Percentiles rank a stretch among this genome's conserved stretches.
Conservation (phyloP, 331 rosid species). For the Cydonia oblonga region DNA sequence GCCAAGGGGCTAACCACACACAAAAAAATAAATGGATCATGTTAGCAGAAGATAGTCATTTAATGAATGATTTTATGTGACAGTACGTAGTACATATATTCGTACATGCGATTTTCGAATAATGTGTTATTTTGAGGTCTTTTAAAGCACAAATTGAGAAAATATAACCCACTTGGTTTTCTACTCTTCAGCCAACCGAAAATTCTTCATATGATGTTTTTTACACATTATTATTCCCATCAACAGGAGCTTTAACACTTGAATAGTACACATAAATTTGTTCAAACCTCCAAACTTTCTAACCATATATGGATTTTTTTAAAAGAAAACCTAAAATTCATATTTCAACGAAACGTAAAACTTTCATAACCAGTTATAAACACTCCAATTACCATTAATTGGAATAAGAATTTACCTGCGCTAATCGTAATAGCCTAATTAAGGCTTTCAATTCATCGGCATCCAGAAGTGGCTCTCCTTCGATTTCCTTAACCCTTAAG, state of each 20-base stretch:
- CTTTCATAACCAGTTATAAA: too few relatives aligned
- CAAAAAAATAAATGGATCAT: not conserved
- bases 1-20: slow-evolving; percentile 78
- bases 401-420: slow-evolving; percentile 47
- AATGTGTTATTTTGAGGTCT: not conserved
- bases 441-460: slow-evolving; percentile 76
- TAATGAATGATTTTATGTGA: not conserved
- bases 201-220: not conserved
- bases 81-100: not conserved
- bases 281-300: not conserved
- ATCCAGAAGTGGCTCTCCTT: slow-evolving; percentile 82
- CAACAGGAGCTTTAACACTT: too few relatives aligned
- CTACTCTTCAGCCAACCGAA: too few relatives aligned
- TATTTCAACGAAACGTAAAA: too few relatives aligned
- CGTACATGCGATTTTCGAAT: not conserved
- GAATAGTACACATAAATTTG: too few relatives aligned
- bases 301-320: not conserved
- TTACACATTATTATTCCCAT: not conserved
- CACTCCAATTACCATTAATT: not conserved
- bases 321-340: not conserved
- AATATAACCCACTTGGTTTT: not conserved
- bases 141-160: not conserved
- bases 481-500: slow-evolving; percentile 75
- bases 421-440: slow-evolving; percentile 81
- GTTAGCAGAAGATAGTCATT: slow-evolving; percentile 2